Conservation (phyloP, 164 flowering plant species). For the Sedum album region DNA sequence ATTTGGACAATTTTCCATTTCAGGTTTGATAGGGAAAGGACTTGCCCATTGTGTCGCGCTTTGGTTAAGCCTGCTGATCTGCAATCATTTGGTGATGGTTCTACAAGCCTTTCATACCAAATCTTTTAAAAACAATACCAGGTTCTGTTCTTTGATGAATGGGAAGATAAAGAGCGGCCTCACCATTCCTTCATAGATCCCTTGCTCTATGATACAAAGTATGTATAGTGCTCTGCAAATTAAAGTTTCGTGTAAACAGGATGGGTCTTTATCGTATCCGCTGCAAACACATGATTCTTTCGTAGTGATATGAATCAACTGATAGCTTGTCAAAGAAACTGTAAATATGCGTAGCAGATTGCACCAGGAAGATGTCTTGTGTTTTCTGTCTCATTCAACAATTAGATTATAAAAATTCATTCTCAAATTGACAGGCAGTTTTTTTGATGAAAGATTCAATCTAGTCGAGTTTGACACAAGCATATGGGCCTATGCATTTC, state of each 20-base stretch:
- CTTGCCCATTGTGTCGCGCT: constrained; percentile 93
- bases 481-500: too few species aligned
- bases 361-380: too few species aligned
- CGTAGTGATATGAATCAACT: not conserved
- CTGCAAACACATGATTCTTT: not conserved
- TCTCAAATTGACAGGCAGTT: too few species aligned
- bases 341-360: too few species aligned
- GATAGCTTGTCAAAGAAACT: too few species aligned
- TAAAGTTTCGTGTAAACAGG: not conserved
- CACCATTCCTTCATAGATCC: not conserved
- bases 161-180: not conserved
- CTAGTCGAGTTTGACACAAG: too few species aligned
- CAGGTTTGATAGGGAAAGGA: constrained; percentile 99
- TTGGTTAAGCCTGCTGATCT: constrained; percentile 89
- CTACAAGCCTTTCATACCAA: constrained; percentile 85
- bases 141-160: not conserved
- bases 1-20: too few species aligned
- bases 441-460: too few species aligned
- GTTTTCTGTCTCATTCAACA: too few species aligned
- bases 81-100: constrained; percentile 81
- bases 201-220: too few species aligned
- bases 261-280: not conserved
- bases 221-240: not conserved
- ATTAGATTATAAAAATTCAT: too few species aligned
- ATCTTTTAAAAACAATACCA: constrained; percentile 31